Percentiles rank a stretch among this genome's conserved stretches.
Conservation (phyloP, 2,329 filamentous ascomycete species). For the Tolypocladium pustulatum region DNA sequence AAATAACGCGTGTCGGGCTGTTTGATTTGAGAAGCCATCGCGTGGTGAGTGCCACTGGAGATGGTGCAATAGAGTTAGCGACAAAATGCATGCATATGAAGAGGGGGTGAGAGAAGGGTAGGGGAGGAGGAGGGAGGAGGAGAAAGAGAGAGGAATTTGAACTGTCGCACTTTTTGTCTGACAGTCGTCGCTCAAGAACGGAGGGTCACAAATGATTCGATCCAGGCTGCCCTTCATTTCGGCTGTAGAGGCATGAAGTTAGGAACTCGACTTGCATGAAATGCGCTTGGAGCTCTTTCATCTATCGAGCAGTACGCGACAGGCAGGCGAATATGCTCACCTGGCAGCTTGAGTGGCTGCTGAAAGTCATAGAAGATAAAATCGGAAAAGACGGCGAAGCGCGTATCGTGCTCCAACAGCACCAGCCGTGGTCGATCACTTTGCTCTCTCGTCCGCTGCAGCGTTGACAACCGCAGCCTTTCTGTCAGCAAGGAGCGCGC, state of each 20-base stretch:
- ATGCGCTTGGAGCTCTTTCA: background rate
- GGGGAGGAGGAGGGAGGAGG: too few relatives aligned
- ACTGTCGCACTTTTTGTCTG: conserved; percentile 56
- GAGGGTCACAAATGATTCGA: conserved; percentile 65
- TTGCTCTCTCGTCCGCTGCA: conserved; percentile 10
- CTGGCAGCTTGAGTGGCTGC: conserved; percentile 53
- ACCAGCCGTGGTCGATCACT: conserved; percentile 41
- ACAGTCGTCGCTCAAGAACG: conserved; percentile 70
- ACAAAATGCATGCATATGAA: background rate
- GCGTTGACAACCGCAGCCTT: background rate
- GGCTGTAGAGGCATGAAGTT: conserved; percentile 15
- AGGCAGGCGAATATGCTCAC: conserved; percentile 20
- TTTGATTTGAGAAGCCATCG: conserved; percentile 54
- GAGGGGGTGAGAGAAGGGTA: too few relatives aligned
- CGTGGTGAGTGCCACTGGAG: conserved; percentile 59
- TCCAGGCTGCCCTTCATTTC: conserved; percentile 55
- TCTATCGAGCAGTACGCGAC: background rate
- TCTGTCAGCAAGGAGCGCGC: background rate
- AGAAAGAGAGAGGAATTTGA: background rate
- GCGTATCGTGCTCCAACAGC: conserved; percentile 63
- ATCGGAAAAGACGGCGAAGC: conserved; percentile 64
- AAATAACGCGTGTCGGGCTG: conserved; percentile 35
- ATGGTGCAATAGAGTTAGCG: conserved; percentile 1
- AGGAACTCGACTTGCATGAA: background rate
- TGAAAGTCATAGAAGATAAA: conserved; percentile 68